Base-by-base conservation (phyloP, 768 basidiomycete species). In the Butyriboletus loyo region DNA sequence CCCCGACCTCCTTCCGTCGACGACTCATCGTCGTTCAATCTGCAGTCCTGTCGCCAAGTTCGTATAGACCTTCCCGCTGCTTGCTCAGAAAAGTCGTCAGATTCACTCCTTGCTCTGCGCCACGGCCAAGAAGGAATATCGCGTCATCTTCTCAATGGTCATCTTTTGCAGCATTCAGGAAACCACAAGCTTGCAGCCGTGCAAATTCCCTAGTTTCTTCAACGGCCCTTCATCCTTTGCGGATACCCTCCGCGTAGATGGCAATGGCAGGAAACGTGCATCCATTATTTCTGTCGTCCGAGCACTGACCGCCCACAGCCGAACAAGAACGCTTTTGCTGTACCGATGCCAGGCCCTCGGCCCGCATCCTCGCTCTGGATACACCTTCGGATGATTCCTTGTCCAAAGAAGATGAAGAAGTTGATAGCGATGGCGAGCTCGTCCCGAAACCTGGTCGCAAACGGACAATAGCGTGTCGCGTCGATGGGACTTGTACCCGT, bases 111-210 rank as follows among this genome's bases (percentile, higher is more conserved):
- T 71, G 64, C 10, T 61, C n/a, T n/a, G n/a, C 61, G 9, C 63
- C 78, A 19, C 78, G 84, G 2, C 79, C 82, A 15, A 77, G 87
- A 58, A 80, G 76, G n/a, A 71, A 73, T 39, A 85, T 75, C 54
- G 77, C 79, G 17, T 85, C 84, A 4, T 73, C 81, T 4, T 83
- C 83, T 2, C 86, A 88, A 55, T 79, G 86, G 49, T 89, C 90
- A 25, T 86, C 85, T 10, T 84, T 89, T 25, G 87, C 87, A 3
- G 87, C 1, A 90, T 91, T 64, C 80, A 85, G 48, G n/a, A 87
- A 89, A 72, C 85, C 80, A 21, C 86, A 87, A 50, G 84, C 87
- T 4, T 72, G 86, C 39, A 75, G 83, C 57, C 66, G 75, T 22
- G 76, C 84, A 14, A 80, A 77, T 45, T 86, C 85, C 0, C 86